These are phyloP conservation scores for Nemania sp. DNA, from an alignment of 2,329 filamentous ascomycete genomes.

Conservation along the genomic window DNA sequence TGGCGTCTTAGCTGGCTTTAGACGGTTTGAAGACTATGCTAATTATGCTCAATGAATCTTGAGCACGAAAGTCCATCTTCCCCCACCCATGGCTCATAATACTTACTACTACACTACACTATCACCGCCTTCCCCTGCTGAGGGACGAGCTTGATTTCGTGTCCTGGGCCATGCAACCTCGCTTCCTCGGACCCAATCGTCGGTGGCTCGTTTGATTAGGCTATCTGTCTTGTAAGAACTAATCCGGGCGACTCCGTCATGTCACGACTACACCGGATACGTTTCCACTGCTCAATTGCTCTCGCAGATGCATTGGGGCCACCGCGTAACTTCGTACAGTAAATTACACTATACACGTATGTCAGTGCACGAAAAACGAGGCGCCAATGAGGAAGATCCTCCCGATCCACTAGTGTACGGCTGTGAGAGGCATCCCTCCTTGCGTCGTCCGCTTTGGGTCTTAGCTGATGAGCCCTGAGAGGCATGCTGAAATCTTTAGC, in stretches of 20 bases:
- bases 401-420: slow-evolving; percentile 11
- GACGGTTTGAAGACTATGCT: too few relatives aligned
- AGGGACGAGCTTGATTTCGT: slow-evolving; percentile 8
- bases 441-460: slow-evolving; percentile 5
- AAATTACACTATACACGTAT: background rate
- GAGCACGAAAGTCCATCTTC: background rate
- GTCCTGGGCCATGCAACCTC: slow-evolving; percentile 31
- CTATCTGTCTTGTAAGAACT: slow-evolving; percentile 16
- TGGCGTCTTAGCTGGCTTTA: too few relatives aligned
- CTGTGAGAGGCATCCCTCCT: slow-evolving; percentile 3
- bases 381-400: background rate
- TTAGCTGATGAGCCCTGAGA: slow-evolving; percentile 20
- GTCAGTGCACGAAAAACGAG: background rate
- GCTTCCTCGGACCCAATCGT: slow-evolving; percentile 35
- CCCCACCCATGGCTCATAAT: background rate
- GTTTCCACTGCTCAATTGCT: too few relatives aligned
- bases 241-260: slow-evolving; percentile 12
- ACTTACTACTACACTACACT: too few relatives aligned
- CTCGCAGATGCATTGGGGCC: background rate
- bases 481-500: slow-evolving; percentile 7
- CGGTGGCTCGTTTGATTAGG: slow-evolving; percentile 16
- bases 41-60: background rate
- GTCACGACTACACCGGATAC: background rate
- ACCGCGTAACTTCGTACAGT: too few relatives aligned
- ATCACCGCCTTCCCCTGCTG: slow-evolving; percentile 4